phyloP scores from a whole-genome alignment of 441 rosid species.

The Lepidium campestre region DNA sequence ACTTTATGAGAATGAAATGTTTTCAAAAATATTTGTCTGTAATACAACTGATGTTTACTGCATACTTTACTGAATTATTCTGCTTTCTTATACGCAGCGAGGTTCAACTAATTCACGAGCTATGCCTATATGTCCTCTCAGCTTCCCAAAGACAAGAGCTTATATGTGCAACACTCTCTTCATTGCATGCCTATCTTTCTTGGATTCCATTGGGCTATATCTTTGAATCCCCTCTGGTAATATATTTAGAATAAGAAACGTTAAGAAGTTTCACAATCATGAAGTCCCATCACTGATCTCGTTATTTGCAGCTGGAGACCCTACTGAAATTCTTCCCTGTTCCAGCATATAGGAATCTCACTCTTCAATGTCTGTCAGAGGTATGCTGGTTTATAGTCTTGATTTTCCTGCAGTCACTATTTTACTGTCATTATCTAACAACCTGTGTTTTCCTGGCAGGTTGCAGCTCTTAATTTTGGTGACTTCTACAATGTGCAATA shows the following conservation, averaged over 20 bases:
- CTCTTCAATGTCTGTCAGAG: constrained; percentile 97
- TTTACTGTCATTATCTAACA: background rate
- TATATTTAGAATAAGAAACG: constrained; percentile 13
- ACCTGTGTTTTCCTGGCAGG: constrained; percentile 41
- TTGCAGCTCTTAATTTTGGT: constrained; percentile 90
- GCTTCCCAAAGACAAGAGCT: constrained; percentile 97
- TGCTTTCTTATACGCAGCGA: constrained; percentile 61
- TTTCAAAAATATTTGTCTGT: background rate
- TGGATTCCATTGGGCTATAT: constrained; percentile 99
- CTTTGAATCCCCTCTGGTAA: constrained; percentile 95
- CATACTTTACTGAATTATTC: background rate
- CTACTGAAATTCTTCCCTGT: constrained; percentile 81
- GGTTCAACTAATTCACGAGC: constrained; percentile 97
- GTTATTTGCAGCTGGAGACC: constrained; percentile 72
- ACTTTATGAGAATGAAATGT: background rate
- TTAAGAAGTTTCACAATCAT: background rate
- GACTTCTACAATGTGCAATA: constrained; percentile 80
- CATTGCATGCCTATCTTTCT: constrained; percentile 98
- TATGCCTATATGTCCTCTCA: constrained; percentile 94
- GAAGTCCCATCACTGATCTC: background rate
- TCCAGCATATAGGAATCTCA: constrained; percentile 83
- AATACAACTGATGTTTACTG: background rate
- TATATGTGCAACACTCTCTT: constrained; percentile 84
- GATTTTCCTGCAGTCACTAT: background rate
- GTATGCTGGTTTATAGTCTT: constrained; percentile 28